Base-by-base conservation (phyloP, 225 moss, liverwort and hornwort genomes). In the Sphagnum contortum region DNA sequence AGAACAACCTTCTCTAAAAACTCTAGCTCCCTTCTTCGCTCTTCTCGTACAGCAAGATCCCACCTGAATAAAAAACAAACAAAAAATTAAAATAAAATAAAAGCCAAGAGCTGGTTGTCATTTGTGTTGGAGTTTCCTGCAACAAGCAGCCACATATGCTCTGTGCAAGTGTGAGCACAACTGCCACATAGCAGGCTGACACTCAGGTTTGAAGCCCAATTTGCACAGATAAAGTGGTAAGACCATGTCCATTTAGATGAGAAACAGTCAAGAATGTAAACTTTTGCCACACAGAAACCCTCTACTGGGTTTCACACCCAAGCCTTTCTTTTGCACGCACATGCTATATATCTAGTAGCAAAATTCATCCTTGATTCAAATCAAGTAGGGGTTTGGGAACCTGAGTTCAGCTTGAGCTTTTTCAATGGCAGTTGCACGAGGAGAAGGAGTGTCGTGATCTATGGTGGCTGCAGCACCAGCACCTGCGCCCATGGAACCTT, bases 401-500 rank as follows among this genome's bases (percentile, higher is more conserved):
- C 92, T 98, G 74, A 89, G 87, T 85, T 91, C 90, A 57, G 89
- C 89, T 74, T 90, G 76, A 66, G 90, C 89, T 87, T 81, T 81
- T 76, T 83, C 92, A 70, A 91, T 82, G 63, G 87, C 90, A 75
- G 80, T 75, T 75, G 77, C 79, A 61, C 87, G 88, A 64, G 80
- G 76, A 72, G 90, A 92, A 64, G 83, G 85, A 77, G 90, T 90
- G 72, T 79, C 76, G 76, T 83, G 77, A 81, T 87, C 92, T 89
- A 91, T 75, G 81, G 81, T 80, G 79, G 83, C 89, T 91, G 83
- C 92, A 87, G 89, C 92, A 79, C 92, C 89, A 90, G 87, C 96
- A 85, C 88, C 88, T 87, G 90, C 92, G 90, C 92, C 96, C 96
- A 98, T 98, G 96, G 96, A 85, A 92, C 86, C 89, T 66, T 82